Conservation (phyloP, 1,139 yeast genomes). For the Lodderomyces beijingensis region DNA sequence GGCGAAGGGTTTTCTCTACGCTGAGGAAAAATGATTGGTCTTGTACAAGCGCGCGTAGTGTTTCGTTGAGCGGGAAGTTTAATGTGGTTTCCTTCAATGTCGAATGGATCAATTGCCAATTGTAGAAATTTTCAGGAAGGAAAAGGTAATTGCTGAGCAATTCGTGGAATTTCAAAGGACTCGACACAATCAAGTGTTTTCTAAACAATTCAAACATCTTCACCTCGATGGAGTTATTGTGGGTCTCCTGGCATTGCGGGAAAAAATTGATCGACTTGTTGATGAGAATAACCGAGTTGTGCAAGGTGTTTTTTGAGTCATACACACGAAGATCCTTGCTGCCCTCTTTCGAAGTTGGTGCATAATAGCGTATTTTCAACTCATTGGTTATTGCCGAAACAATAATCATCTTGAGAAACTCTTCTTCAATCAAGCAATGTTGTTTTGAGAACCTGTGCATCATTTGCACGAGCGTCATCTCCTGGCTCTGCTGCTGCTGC, state of each 20-base stretch:
- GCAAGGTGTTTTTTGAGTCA: conserved; percentile 38
- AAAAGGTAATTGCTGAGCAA: conserved; percentile 39
- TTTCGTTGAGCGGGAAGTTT: conserved; percentile 4
- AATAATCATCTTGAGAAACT: conserved; percentile 31
- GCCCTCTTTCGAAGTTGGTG: conserved; percentile 9
- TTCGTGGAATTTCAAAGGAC: conserved; percentile 44
- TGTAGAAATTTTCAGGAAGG: conserved; percentile 30
- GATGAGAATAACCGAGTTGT: conserved; percentile 44
- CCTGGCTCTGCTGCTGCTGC: too few relatives aligned
- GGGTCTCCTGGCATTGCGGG: conserved; percentile 1
- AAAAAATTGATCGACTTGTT: conserved; percentile 33
- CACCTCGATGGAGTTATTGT: conserved; percentile 9
- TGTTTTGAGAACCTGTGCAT: conserved; percentile 29
- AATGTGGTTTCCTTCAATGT: conserved; percentile 37
- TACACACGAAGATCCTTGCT: conserved; percentile 11
- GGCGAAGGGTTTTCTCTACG: conserved; percentile 7
- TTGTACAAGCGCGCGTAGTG: conserved; percentile 5
- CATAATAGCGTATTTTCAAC: conserved; percentile 29
- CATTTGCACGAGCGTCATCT: conserved; percentile 13
- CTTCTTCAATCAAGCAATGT: conserved; percentile 19
- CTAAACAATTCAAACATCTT: conserved; percentile 34
- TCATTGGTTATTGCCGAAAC: conserved; percentile 40
- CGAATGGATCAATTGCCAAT: conserved; percentile 38
- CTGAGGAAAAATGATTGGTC: conserved; percentile 8
- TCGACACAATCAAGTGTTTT: conserved; percentile 38